Evolutionary conservation across 768 basidiomycete genomes (phyloP).

Genomic region (Mycena vitilis): DNA sequence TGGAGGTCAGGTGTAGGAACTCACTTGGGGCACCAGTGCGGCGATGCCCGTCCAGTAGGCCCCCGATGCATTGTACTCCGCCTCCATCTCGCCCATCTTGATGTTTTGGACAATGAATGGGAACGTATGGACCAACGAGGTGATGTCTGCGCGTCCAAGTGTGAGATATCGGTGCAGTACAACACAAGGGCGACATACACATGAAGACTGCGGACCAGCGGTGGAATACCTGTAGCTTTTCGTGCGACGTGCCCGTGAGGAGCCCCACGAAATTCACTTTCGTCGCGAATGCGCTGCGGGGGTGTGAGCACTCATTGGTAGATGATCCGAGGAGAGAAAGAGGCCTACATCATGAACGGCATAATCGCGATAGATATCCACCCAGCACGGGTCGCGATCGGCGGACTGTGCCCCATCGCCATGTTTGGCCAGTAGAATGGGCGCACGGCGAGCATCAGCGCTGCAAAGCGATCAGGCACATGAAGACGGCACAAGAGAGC

Average conservation of each 20-base stretch:
- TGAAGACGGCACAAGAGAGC: too few relatives aligned
- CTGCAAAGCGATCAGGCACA: conserved; percentile 14
- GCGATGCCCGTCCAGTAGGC: conserved; percentile 49
- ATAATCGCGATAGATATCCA: conserved; percentile 51
- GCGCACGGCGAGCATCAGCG: conserved; percentile 40
- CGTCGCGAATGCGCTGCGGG: conserved; percentile 45
- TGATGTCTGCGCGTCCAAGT: conserved; percentile 38
- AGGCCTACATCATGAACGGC: conserved; percentile 49
- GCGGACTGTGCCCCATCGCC: conserved; percentile 46
- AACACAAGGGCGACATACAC: conserved; percentile 40
- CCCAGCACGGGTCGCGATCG: conserved; percentile 45
- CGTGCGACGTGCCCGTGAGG: conserved; percentile 48
- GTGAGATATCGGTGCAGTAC: too few relatives aligned
- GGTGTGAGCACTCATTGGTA: not conserved
- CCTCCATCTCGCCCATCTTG: conserved; percentile 40
- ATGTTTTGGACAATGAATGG: conserved; percentile 46
- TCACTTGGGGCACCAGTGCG: conserved; percentile 47
- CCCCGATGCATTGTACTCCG: conserved; percentile 33
- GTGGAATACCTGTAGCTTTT: conserved; percentile 52
- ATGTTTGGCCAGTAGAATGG: conserved; percentile 47
- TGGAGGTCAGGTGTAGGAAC: not conserved
- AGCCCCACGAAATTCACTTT: conserved; percentile 49
- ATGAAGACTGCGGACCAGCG: conserved; percentile 48
- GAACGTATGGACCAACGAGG: conserved; percentile 49
- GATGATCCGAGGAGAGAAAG: not conserved